Percentiles rank a stretch among this genome's conserved stretches.
These are phyloP conservation scores for Linanthus parryae DNA, from an alignment of 148 eudicot genomes.

Conservation along the genomic window DNA sequence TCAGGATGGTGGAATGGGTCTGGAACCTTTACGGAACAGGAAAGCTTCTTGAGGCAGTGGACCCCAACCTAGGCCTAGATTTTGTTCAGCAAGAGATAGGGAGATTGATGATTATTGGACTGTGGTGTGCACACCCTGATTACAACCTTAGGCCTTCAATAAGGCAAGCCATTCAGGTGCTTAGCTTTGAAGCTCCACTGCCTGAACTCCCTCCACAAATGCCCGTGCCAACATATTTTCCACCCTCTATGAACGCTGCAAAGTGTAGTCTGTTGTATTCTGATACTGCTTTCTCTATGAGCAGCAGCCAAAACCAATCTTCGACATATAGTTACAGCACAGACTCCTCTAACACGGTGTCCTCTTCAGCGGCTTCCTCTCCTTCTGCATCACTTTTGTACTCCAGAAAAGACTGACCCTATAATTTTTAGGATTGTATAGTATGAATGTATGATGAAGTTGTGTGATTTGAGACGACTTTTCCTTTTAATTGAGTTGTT, in stretches of 20 bases:
- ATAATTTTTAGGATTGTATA: no score
- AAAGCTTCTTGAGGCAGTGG: constrained; percentile 16
- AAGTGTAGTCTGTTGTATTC: neutral
- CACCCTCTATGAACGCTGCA: neutral
- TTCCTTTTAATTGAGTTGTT: no score
- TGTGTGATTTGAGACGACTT: no score
- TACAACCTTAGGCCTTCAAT: constrained; percentile 17
- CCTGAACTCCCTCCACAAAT: constrained; percentile 15
- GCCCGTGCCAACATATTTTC: constrained; percentile 3
- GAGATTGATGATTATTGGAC: constrained; percentile 17
- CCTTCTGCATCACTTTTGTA: no score
- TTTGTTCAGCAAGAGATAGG: constrained; percentile 14
- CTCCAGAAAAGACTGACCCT: no score
- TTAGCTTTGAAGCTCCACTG: constrained; percentile 20
- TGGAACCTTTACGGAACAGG: constrained; percentile 22
- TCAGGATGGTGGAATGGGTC: constrained; percentile 16
- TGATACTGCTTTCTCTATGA: neutral
- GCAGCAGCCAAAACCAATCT: neutral
- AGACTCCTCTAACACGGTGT: neutral
- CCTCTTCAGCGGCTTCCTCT: no score
- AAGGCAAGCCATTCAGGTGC: constrained; percentile 14
- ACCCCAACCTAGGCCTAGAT: constrained; percentile 1
- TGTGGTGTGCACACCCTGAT: constrained; percentile 30
- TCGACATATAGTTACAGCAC: constrained; percentile 1
- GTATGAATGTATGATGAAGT: no score